These are phyloP conservation scores for Trichosporon asahii DNA, from an alignment of 1,284 basidiomycete genomes.

Conservation along the genomic window DNA sequence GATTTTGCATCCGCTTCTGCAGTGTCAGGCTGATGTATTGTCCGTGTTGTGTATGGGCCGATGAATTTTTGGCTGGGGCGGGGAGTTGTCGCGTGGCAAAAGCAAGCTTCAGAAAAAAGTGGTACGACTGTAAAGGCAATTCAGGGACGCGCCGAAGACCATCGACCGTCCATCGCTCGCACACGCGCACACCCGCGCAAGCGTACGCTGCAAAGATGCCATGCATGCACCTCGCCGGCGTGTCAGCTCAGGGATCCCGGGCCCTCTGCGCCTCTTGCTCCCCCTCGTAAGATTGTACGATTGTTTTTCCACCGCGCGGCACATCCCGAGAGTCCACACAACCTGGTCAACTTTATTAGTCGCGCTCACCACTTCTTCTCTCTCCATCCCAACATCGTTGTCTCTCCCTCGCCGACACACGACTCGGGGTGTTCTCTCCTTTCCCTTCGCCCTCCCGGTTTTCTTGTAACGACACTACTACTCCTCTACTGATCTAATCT, in stretches of 20 bases:
- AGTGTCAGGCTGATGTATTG: not conserved
- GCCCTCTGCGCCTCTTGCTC: not conserved
- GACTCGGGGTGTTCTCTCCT: not conserved
- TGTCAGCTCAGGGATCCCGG: not conserved
- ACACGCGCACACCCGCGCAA: not conserved
- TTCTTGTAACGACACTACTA: not conserved
- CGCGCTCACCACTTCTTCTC: not conserved
- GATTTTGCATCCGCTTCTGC: not conserved
- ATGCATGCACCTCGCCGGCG: not conserved
- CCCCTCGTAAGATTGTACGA: slow-evolving; percentile 8
- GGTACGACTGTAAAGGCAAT: not conserved
- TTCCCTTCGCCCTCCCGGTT: not conserved
- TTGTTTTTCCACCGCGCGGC: slow-evolving; percentile 9
- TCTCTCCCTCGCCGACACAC: not conserved
- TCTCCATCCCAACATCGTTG: slow-evolving; percentile 2
- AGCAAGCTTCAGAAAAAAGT: too few species aligned
- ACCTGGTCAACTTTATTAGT: not conserved
- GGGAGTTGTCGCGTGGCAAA: not conserved
- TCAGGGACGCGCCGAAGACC: not conserved
- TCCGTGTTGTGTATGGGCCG: not conserved
- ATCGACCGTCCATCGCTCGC: not conserved
- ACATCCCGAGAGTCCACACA: not conserved
- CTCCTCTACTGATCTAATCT: not conserved
- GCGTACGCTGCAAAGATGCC: not conserved
- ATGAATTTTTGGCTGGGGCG: not conserved